phyloP scores from a whole-genome alignment of 495 filamentous ascomycete genomes.

The Aspergillus hancockii region DNA sequence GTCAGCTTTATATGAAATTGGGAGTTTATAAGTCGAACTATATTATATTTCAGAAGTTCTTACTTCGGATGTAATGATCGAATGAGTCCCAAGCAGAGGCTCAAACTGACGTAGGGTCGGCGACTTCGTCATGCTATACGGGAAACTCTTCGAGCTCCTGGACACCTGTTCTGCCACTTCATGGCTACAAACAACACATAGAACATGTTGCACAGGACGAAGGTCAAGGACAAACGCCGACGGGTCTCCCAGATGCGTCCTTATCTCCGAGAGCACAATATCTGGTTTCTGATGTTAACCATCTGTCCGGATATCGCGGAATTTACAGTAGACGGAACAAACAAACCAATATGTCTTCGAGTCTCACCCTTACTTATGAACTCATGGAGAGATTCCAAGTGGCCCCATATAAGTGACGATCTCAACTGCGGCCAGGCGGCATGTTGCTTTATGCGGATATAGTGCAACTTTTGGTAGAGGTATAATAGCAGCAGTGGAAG shows the following conservation, averaged over 20 bases:
- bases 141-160: slow-evolving; percentile 33
- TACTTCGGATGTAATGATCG: slow-evolving; percentile 36
- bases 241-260: slow-evolving; percentile 7
- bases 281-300: background rate
- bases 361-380: background rate
- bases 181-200: slow-evolving; percentile 20
- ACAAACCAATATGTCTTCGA: background rate
- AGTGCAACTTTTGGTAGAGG: background rate
- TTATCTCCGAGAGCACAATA: background rate
- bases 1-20: too few species aligned
- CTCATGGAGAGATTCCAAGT: background rate
- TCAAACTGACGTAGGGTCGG: slow-evolving; percentile 30
- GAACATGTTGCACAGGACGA: slow-evolving; percentile 30
- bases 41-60: too few species aligned
- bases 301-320: background rate
- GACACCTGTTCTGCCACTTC: slow-evolving; percentile 33
- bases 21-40: too few species aligned
- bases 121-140: slow-evolving; percentile 45
- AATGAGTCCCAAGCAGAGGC: slow-evolving; percentile 36
- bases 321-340: background rate
- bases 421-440: slow-evolving; percentile 4
- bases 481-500: too few species aligned
- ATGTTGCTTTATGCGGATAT: background rate
- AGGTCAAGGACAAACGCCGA: slow-evolving; percentile 31
- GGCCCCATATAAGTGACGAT: slow-evolving; percentile 1